A percentile compares a stretch with the other conserved stretches of the same genome.
Conservation (phyloP, 306 rosid species). For the Castanospermum australe region DNA sequence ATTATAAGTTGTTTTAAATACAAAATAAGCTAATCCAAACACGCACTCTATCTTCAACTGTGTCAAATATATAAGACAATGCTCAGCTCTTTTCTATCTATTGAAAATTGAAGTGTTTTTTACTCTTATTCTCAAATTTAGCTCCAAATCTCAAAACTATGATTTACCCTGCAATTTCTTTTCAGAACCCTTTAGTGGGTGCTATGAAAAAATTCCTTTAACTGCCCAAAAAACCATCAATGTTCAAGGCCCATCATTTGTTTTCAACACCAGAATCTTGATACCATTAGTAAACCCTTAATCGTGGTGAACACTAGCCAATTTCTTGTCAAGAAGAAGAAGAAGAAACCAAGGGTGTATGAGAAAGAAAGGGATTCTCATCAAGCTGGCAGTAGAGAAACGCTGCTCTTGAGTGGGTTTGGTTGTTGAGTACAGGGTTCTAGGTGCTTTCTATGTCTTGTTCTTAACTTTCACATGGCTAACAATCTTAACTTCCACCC, state of each 20-base stretch:
- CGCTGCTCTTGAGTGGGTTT: slow-evolving; percentile 51
- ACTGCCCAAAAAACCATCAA: slow-evolving; percentile 11
- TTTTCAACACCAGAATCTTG: neutral
- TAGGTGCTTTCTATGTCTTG: slow-evolving; percentile 73
- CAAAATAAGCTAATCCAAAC: too few relatives aligned
- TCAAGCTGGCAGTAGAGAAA: slow-evolving; percentile 36
- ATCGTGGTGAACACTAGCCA: neutral
- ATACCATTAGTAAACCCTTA: neutral
- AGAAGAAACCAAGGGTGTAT: neutral
- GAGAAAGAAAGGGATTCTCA: slow-evolving; percentile 22
- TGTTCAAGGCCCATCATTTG: neutral
- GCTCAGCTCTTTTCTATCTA: too few relatives aligned
- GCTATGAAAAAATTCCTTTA: neutral
- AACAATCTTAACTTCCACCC: slow-evolving; percentile 48
- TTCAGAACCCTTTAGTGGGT: neutral
- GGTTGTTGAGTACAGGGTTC: slow-evolving; percentile 72
- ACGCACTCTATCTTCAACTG: too few relatives aligned
- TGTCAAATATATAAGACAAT: too few relatives aligned
- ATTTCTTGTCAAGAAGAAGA: slow-evolving; percentile 38
- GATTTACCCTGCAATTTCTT: neutral
- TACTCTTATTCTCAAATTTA: neutral
- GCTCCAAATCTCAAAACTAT: neutral
- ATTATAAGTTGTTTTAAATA: too few relatives aligned
- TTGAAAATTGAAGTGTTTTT: too few relatives aligned
- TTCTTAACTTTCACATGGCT: slow-evolving; percentile 60